Conservation (phyloP, 768 basidiomycete genomes). For the Kwoniella pini region DNA sequence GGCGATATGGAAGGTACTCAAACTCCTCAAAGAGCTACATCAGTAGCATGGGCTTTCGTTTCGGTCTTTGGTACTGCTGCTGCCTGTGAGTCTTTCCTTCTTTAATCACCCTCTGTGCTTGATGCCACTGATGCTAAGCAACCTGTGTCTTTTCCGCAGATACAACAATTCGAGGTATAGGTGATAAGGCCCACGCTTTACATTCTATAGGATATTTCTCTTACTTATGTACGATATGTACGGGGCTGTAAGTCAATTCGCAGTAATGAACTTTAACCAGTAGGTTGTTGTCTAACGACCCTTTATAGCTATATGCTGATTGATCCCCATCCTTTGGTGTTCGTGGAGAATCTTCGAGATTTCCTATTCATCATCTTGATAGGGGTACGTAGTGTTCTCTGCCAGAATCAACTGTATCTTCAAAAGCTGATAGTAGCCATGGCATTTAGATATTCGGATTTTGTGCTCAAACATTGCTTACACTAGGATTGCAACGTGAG, state of each 20-base stretch:
- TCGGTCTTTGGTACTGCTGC: slow-evolving; percentile 69
- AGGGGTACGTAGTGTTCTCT: neutral
- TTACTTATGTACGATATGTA: slow-evolving; percentile 60
- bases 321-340: slow-evolving; percentile 10
- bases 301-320: slow-evolving; percentile 9
- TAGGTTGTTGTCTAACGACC: neutral
- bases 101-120: neutral
- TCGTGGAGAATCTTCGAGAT: slow-evolving; percentile 7
- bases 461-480: slow-evolving; percentile 60
- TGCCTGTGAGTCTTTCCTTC: slow-evolving; percentile 62
- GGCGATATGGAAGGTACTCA: slow-evolving; percentile 24
- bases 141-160: no score
- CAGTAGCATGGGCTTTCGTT: slow-evolving; percentile 68
- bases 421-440: slow-evolving; percentile 1
- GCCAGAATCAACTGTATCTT: neutral
- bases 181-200: slow-evolving; percentile 71
- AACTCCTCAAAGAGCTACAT: slow-evolving; percentile 59
- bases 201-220: slow-evolving; percentile 73
- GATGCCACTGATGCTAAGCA: neutral
- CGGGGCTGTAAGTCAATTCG: slow-evolving; percentile 42
- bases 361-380: slow-evolving; percentile 17
- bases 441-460: slow-evolving; percentile 53
- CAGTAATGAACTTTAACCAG: no score
- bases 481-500: slow-evolving; percentile 67
- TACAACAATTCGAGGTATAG: slow-evolving; percentile 66